phyloP scores from a whole-genome alignment of 176 grass and related monocot genomes.

The Rhynchospora breviuscula region DNA sequence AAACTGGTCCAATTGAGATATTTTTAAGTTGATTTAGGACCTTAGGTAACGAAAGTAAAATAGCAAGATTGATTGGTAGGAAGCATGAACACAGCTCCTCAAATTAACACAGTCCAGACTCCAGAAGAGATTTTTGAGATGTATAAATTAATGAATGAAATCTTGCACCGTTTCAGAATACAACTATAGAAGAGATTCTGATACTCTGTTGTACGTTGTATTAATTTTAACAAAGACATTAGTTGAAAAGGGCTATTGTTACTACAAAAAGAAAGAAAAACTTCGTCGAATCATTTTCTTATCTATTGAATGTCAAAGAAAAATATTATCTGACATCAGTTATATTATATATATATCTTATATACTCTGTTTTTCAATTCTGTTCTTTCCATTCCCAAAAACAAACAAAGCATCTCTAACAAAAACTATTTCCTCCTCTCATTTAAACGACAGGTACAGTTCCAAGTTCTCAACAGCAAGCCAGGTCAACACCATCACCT shows the following conservation, averaged over 20 bases:
- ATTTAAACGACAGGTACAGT: neutral
- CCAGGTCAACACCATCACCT: neutral
- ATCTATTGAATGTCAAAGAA: neutral
- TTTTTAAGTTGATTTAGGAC: neutral
- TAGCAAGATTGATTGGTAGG: neutral
- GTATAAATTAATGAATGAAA: too few relatives aligned
- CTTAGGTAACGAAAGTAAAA: neutral
- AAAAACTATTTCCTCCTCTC: neutral
- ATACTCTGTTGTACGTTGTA: too few relatives aligned
- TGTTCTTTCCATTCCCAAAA: neutral
- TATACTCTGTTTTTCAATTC: neutral
- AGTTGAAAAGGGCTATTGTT: too few relatives aligned
- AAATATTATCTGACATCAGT: neutral
- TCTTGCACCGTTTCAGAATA: too few relatives aligned
- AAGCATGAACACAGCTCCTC: neutral
- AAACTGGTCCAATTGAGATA: neutral
- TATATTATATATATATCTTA: neutral
- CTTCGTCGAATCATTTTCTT: neutral
- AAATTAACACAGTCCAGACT: neutral
- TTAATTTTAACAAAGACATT: too few relatives aligned
- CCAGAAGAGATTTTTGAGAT: too few relatives aligned
- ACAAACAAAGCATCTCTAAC: neutral
- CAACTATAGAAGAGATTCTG: too few relatives aligned
- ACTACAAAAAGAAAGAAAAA: too few relatives aligned
- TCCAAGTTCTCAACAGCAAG: neutral